Conservation (phyloP, 1,284 basidiomycete species). For the Leucoagaricus sp. region DNA sequence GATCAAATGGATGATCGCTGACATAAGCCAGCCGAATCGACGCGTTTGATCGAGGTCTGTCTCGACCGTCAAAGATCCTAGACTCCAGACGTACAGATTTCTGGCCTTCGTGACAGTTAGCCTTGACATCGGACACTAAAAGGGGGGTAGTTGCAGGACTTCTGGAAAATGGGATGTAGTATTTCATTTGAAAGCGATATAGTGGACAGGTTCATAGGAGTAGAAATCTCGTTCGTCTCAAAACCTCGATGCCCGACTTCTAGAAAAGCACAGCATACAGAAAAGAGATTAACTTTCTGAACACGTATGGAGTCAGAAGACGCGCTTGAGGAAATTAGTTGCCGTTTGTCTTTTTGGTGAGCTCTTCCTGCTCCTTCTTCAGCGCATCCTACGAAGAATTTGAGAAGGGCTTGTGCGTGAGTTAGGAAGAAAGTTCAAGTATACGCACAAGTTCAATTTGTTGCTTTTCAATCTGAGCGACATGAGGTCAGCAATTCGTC, state of each 20-base stretch:
- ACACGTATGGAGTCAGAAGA: too few species aligned
- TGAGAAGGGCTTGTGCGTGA: background rate
- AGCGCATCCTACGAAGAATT: constrained; percentile 22
- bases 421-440: background rate
- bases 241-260: too few species aligned
- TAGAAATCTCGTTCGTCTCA: background rate
- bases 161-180: background rate
- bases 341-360: constrained; percentile 20
- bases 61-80: background rate
- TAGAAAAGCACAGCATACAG: background rate
- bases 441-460: constrained; percentile 53
- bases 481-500: background rate
- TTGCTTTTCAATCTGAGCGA: constrained; percentile 54
- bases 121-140: too few species aligned
- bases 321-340: too few species aligned
- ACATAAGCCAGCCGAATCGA: constrained; percentile 7
- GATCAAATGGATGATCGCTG: constrained; percentile 3
- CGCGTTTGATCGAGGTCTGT: background rate
- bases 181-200: background rate
- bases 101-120: too few species aligned
- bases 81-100: background rate
- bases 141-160: too few species aligned
- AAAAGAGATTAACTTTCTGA: too few species aligned
- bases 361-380: constrained; percentile 24
- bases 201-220: background rate